Conservation (phyloP, 805 yeast genomes). For the Yarrowia keelungensis region DNA sequence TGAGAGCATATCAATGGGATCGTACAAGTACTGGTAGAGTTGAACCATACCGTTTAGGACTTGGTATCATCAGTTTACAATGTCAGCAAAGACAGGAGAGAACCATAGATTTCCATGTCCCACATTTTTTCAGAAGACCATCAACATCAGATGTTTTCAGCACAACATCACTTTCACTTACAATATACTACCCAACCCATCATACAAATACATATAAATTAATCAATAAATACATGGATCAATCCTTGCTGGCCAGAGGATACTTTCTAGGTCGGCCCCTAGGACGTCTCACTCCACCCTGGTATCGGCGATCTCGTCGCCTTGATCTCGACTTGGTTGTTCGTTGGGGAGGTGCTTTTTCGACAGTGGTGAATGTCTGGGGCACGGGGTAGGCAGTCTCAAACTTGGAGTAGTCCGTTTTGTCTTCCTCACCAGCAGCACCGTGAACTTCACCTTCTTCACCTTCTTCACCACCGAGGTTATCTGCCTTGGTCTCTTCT, state of each 20-base stretch:
- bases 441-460: background rate
- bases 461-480: background rate
- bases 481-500: background rate
- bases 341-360: constrained; percentile 1
- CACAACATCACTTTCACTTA: too few species aligned
- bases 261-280: constrained; percentile 12
- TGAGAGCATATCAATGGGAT: too few species aligned
- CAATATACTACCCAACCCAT: too few species aligned
- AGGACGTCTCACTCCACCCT: constrained; percentile 10
- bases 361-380: background rate
- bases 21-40: too few species aligned
- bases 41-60: too few species aligned
- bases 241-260: constrained; percentile 4
- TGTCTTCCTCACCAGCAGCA: background rate
- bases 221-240: constrained; percentile 9
- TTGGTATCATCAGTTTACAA: too few species aligned
- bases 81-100: too few species aligned
- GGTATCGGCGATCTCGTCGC: constrained; percentile 11
- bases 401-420: constrained; percentile 4
- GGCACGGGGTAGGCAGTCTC: constrained; percentile 1
- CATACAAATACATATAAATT: background rate
- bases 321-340: background rate
- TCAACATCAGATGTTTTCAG: background rate
- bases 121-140: background rate
- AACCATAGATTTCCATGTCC: too few species aligned